phyloP scores from a whole-genome alignment of 352 stramenopile species.

The Pythium diclinum region DNA sequence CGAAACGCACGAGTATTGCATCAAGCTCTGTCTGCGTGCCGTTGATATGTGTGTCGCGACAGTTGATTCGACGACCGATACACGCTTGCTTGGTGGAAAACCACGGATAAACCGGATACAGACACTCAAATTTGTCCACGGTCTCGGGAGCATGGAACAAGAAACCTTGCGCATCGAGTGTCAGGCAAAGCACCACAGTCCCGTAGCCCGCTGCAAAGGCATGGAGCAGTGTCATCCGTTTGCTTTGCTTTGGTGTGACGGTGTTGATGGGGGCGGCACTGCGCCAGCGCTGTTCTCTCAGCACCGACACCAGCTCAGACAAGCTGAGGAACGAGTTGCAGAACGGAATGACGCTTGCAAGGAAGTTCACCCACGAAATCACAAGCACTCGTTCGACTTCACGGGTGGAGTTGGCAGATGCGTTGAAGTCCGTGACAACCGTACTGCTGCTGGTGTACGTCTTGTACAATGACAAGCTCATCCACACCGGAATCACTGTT shows the following conservation, averaged over 20 bases:
- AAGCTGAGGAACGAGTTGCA: not conserved
- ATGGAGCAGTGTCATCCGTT: not conserved
- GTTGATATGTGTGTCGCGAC: not conserved
- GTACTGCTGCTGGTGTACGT: not conserved
- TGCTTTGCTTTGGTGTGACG: not conserved
- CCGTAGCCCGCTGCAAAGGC: not conserved
- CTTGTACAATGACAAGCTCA: not conserved
- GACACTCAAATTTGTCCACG: not conserved
- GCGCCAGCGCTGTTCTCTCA: not conserved
- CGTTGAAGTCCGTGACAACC: not conserved
- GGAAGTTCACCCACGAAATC: not conserved
- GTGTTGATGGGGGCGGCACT: too few relatives aligned
- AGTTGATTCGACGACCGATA: conserved; percentile 9
- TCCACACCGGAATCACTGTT: conserved; percentile 5
- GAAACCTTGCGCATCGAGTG: not conserved
- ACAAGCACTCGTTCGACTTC: conserved; percentile 6
- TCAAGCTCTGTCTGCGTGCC: not conserved
- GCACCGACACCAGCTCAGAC: not conserved
- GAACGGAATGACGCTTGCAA: conserved; percentile 3
- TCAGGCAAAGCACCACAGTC: not conserved
- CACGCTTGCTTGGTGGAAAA: conserved; percentile 17
- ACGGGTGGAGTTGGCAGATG: not conserved
- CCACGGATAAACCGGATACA: conserved; percentile 19
- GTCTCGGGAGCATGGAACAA: not conserved
- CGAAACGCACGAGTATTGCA: not conserved